phyloP scores from a whole-genome alignment of 306 rosid species.

The Cicer arietinum region DNA sequence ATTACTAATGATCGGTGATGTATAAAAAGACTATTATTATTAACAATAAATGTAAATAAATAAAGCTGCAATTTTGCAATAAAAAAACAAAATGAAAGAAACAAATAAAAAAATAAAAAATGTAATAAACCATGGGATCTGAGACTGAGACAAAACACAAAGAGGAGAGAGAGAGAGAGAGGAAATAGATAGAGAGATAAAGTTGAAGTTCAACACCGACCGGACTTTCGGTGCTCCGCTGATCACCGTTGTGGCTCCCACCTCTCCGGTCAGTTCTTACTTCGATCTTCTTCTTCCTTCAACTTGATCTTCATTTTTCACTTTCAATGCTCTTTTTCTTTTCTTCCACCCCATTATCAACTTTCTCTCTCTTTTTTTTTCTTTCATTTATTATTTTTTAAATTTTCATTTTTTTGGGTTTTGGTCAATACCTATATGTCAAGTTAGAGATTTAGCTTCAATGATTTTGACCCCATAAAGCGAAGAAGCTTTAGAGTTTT shows the following conservation, averaged over 20 bases:
- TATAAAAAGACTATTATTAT: too few relatives aligned
- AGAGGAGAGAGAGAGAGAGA: conserved; percentile 18
- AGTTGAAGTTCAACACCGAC: conserved; percentile 42
- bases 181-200: conserved; percentile 30
- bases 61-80: too few relatives aligned
- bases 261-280: conserved; percentile 37
- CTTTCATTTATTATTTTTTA: not conserved
- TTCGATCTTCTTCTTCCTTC: conserved; percentile 32
- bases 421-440: conserved; percentile 20
- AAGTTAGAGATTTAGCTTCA: conserved; percentile 24
- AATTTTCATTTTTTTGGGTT: not conserved
- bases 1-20: too few relatives aligned
- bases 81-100: not conserved
- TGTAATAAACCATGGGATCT: conserved; percentile 31
- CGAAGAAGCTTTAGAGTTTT: not conserved
- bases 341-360: conserved; percentile 30
- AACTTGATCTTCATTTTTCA: conserved; percentile 34
- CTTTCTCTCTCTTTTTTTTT: not conserved
- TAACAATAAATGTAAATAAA: too few relatives aligned
- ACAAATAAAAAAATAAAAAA: conserved; percentile 26
- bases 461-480: conserved; percentile 7
- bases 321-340: conserved; percentile 31
- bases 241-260: conserved; percentile 47
- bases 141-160: conserved; percentile 24
- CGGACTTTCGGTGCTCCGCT: conserved; percentile 48